Evolutionary conservation across 345 rosid genomes (phyloP).

Genomic region (Aegle marmelos): DNA sequence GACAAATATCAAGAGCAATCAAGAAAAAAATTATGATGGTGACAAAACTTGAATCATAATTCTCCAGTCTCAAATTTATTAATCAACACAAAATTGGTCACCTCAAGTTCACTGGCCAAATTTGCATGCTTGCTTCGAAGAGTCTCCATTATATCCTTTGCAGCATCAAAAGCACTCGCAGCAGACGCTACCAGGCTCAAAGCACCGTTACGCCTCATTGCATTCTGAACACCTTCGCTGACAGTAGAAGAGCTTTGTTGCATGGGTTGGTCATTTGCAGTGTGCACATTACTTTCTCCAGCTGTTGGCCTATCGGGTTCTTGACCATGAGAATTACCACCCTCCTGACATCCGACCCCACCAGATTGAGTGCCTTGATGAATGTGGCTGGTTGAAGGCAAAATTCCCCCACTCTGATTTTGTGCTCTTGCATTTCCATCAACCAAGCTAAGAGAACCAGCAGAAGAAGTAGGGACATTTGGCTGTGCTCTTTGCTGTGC

Average conservation of each 20-base stretch:
- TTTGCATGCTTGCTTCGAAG: constrained; percentile 94
- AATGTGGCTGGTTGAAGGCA: constrained; percentile 58
- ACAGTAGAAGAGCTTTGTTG: constrained; percentile 63
- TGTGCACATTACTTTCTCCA: constrained; percentile 50
- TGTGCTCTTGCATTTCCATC: constrained; percentile 52
- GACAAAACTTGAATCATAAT: not conserved
- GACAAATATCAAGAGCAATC: not conserved
- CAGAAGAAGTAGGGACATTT: constrained; percentile 48
- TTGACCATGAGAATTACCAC: constrained; percentile 79
- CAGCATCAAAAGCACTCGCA: constrained; percentile 92
- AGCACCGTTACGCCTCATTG: constrained; percentile 67
- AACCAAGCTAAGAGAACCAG: constrained; percentile 50
- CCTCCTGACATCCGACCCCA: constrained; percentile 68
- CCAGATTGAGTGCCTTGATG: constrained; percentile 63
- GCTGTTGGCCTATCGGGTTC: constrained; percentile 71
- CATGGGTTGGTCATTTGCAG: constrained; percentile 70
- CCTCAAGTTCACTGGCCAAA: constrained; percentile 98
- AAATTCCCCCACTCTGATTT: constrained; percentile 48
- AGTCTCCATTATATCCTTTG: constrained; percentile 98
- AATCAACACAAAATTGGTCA: constrained; percentile 23
- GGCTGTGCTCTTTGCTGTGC: constrained; percentile 97
- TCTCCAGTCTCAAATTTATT: not conserved
- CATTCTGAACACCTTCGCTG: constrained; percentile 56
- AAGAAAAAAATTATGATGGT: not conserved
- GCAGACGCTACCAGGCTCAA: constrained; percentile 71